Conservation (phyloP, 148 eudicot species). For the Heliosperma pusillum region DNA sequence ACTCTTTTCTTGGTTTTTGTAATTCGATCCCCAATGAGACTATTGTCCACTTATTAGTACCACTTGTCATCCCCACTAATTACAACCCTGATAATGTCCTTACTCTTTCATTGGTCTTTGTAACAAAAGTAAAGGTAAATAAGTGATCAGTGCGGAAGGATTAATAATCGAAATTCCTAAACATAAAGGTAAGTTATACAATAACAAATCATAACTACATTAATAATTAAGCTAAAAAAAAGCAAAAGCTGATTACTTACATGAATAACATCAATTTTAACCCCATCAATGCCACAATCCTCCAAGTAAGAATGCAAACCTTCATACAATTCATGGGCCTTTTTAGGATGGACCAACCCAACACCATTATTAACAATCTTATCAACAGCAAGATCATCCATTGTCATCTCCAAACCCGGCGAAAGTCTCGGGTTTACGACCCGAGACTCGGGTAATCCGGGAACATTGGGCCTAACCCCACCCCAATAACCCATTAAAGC, state of each 20-base stretch:
- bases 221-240: no score
- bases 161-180: no score
- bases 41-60: no score
- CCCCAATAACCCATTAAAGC: constrained; percentile 97
- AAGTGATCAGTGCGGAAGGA: no score
- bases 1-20: no score
- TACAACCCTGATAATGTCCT: no score
- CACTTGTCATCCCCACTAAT: no score
- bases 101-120: no score
- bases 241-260: constrained; percentile 53
- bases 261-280: constrained; percentile 85
- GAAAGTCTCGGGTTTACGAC: constrained; percentile 59
- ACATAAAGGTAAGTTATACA: no score
- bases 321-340: constrained; percentile 63
- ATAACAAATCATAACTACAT: no score
- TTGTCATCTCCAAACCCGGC: constrained; percentile 65
- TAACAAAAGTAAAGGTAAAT: no score
- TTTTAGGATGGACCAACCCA: constrained; percentile 76
- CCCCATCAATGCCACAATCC: constrained; percentile 67
- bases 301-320: constrained; percentile 59
- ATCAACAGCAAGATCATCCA: constrained; percentile 92
- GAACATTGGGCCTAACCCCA: constrained; percentile 62
- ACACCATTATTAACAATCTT: constrained; percentile 85
- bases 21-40: no score
- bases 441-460: constrained; percentile 49